These are phyloP conservation scores for Xylaria hypoxylon DNA, from an alignment of 2,329 filamentous ascomycete genomes.

Conservation along the genomic window DNA sequence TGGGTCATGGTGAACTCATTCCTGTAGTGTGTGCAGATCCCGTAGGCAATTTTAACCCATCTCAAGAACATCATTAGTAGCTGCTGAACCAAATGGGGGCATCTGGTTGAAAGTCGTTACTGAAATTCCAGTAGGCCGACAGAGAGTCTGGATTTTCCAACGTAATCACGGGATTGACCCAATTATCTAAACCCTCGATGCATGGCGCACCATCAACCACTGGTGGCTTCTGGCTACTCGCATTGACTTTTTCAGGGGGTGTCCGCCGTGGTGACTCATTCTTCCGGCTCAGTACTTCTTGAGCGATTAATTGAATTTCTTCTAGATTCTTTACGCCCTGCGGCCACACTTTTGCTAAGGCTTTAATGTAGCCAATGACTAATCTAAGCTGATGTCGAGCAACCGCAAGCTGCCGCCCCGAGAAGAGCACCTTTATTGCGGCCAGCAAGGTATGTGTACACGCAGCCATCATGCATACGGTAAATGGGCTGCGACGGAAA, in stretches of 20 bases:
- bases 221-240: background rate
- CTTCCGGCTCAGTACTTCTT: conserved; percentile 35
- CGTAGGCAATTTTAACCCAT: background rate
- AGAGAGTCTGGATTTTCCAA: conserved; percentile 21
- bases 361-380: conserved; percentile 36
- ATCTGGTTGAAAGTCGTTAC: conserved; percentile 35
- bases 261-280: background rate
- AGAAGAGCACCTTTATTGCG: conserved; percentile 33
- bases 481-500: conserved; percentile 36
- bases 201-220: background rate
- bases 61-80: conserved; percentile 13
- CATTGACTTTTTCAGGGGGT: background rate
- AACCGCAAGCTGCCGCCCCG: conserved; percentile 35
- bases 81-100: conserved; percentile 36
- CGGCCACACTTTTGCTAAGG: conserved; percentile 36
- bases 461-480: conserved; percentile 40
- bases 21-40: background rate
- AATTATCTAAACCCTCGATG: conserved; percentile 28
- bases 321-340: conserved; percentile 36
- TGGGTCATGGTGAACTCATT: background rate
- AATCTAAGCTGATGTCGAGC: conserved; percentile 37
- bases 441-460: conserved; percentile 34
- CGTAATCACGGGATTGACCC: conserved; percentile 17
- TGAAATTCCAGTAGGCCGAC: conserved; percentile 31
- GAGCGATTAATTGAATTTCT: conserved; percentile 36